A percentile compares a stretch with the other conserved stretches of the same genome.
Conservation (phyloP, 345 rosid genomes). For the Adansonia digitata region DNA sequence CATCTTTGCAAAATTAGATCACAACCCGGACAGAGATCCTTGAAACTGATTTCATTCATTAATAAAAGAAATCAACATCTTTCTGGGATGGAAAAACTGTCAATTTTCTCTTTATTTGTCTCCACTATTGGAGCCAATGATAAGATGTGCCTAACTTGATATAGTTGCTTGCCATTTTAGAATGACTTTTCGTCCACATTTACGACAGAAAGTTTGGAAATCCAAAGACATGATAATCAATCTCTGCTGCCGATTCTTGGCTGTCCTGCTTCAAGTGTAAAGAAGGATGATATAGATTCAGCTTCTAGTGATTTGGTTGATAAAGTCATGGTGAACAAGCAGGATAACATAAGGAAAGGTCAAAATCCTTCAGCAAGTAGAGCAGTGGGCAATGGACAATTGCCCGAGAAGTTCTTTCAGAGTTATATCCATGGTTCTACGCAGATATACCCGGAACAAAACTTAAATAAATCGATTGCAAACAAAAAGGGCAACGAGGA, state of each 20-base stretch:
- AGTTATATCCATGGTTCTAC: slow-evolving; percentile 24
- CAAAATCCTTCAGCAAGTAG: too few species aligned
- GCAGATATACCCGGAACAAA: slow-evolving; percentile 41
- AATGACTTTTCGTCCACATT: too few species aligned
- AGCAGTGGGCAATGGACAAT: slow-evolving; percentile 39
- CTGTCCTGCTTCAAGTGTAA: slow-evolving; percentile 35
- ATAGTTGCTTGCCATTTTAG: slow-evolving; percentile 7
- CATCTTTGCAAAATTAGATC: too few species aligned
- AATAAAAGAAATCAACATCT: not conserved
- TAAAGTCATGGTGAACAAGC: slow-evolving; percentile 57
- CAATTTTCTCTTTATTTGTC: not conserved
- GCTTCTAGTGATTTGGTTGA: slow-evolving; percentile 65
- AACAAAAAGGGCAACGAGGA: slow-evolving; percentile 38
- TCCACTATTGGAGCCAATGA: not conserved
- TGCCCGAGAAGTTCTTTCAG: not conserved
- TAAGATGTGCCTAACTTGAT: not conserved
- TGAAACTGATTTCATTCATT: not conserved
- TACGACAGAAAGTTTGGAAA: slow-evolving; percentile 64
- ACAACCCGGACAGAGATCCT: too few species aligned
- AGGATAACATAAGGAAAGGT: slow-evolving; percentile 30
- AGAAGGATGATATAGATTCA: too few species aligned
- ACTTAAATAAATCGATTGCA: slow-evolving; percentile 10
- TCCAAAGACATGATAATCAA: slow-evolving; percentile 58
- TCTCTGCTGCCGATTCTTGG: slow-evolving; percentile 54
- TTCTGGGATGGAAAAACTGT: not conserved